Conservation (phyloP, 257 asterid species). For the Misopates orontium region DNA sequence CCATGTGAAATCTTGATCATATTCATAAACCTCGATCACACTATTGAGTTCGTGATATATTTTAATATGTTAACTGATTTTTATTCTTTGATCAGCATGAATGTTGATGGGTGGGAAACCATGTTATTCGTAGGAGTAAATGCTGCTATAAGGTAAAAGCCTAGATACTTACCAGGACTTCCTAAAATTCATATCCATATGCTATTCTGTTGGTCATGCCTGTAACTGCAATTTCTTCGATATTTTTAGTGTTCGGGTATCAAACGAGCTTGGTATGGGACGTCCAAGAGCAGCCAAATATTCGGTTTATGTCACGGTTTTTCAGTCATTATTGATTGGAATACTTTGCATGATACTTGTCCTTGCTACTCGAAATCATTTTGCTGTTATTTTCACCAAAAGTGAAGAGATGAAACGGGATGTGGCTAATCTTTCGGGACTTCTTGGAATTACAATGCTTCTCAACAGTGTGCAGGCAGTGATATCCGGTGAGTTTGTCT, state of each 20-base stretch:
- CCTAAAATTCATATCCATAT: too few relatives aligned
- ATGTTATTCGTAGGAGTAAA: slow-evolving; percentile 78
- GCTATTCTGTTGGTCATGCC: too few relatives aligned
- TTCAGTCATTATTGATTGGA: slow-evolving; percentile 56
- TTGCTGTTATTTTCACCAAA: slow-evolving; percentile 47
- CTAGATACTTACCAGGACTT: too few relatives aligned
- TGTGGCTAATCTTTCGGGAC: slow-evolving; percentile 60
- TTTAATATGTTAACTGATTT: too few relatives aligned
- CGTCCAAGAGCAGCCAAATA: slow-evolving; percentile 67
- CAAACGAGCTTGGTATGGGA: slow-evolving; percentile 79
- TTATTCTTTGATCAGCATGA: slow-evolving; percentile 50
- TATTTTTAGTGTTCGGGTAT: slow-evolving; percentile 62
- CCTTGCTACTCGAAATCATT: slow-evolving; percentile 40
- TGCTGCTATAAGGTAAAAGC: slow-evolving; percentile 75
- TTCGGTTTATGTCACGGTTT: slow-evolving; percentile 44
- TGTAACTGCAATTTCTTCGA: too few relatives aligned
- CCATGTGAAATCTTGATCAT: too few relatives aligned
- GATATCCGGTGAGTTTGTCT: slow-evolving; percentile 52
- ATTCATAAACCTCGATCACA: too few relatives aligned
- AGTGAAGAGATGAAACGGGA: slow-evolving; percentile 51
- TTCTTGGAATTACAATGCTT: slow-evolving; percentile 77
- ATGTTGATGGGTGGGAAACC: slow-evolving; percentile 55
- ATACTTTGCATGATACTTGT: slow-evolving; percentile 43
- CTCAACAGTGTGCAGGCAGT: slow-evolving; percentile 82
- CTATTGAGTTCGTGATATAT: too few relatives aligned